Evolutionary conservation across 73 alveolate genomes (phyloP), one percentile per base, ranked within the genome.

Genomic region (Blepharisma japonicum): DNA sequence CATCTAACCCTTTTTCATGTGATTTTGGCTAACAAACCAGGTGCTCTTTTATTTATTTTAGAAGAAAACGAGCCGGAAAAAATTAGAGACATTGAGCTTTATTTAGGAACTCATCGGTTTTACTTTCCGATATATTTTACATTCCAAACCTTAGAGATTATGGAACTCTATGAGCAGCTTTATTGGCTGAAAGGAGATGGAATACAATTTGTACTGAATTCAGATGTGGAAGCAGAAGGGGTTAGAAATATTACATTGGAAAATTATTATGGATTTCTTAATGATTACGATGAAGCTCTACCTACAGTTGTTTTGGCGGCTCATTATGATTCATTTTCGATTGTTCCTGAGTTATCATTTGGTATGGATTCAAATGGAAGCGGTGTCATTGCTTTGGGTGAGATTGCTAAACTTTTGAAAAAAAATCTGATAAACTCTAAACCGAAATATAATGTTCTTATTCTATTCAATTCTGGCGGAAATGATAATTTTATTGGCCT

Each of bases 291-390:
- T 14, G 50, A 80, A 0, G 86, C 85, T 6, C 79, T 77, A 49
- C 92, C 92, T 66, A 86, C 83, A 20, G 80, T 86, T 8, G 92
- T 87, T 5, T 79, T 86, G 20, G 87, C 80, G 27, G 79, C 92
- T 4, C 89, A 86, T 74, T 86, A 86, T 81, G 92, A 86, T 76
- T 25, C 86, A 11, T 86, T 86, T 14, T 83, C 84, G 49, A 68
- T 86, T 7, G 83, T 77, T 42, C 78, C 86, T 71, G 92, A 81
- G 51, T 67, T 86, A 20, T 85, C 92, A 6, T 79, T 71, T 49
- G 92, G 92, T 6, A 68, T 86, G 39, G 71, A 86, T 77, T 70
- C 85, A 20, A 86, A 86, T 81, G 92, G 92, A 67, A 86, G 92
- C 77, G 92, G 92, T 7, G 78, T 86, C 45, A 81, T 81, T 21